phyloP scores from a whole-genome alignment of 2,329 filamentous ascomycete genomes.

The Xylaria digitata region DNA sequence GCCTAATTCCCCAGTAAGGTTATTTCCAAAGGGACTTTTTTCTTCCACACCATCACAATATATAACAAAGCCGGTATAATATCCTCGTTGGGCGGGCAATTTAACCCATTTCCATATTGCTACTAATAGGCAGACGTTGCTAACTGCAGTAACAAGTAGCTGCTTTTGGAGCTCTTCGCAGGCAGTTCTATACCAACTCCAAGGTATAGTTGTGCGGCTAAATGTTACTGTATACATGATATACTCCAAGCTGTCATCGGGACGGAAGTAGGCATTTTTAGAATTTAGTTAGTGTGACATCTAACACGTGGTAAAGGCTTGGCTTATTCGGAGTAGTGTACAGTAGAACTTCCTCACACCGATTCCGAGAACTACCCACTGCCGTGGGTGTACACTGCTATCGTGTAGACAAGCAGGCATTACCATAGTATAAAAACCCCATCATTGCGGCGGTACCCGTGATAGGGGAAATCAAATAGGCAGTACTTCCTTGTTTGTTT shows the following conservation, averaged over 20 bases:
- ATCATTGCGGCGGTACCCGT: slow-evolving; percentile 4
- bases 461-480: not conserved
- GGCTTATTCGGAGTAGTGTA: slow-evolving; percentile 12
- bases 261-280: not conserved
- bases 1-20: too few species aligned
- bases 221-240: slow-evolving; percentile 1
- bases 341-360: not conserved
- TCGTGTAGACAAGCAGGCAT: too few species aligned
- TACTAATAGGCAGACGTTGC: not conserved
- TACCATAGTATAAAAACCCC: too few species aligned
- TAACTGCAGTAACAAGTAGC: not conserved
- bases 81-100: not conserved
- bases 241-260: slow-evolving; percentile 7
- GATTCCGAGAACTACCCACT: not conserved
- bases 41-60: not conserved
- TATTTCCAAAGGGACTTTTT: too few species aligned
- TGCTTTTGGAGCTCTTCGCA: not conserved
- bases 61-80: not conserved
- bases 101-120: not conserved
- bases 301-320: slow-evolving; percentile 33
- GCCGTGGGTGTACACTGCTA: too few species aligned
- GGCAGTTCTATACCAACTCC: not conserved
- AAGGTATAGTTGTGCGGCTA: not conserved
- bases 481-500: not conserved
- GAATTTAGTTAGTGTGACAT: slow-evolving; percentile 19